Base-by-base conservation (phyloP, 2,329 filamentous ascomycete genomes). In the Dendrostoma leiphaemia region DNA sequence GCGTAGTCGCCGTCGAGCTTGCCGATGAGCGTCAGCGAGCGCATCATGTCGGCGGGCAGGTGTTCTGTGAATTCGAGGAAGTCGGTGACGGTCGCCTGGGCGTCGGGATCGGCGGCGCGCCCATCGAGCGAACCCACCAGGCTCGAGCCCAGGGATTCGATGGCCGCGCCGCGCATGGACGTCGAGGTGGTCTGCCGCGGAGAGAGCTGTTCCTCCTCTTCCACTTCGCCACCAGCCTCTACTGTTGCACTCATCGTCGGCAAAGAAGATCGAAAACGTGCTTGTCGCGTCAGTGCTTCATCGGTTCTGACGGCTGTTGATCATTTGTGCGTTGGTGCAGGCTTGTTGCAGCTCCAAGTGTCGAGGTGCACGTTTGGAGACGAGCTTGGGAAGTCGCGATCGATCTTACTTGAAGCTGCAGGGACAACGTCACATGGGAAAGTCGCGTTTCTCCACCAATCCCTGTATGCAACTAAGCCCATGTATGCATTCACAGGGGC, bases 41-140 rank as follows among this genome's bases (percentile, higher is more conserved):
- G 82, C 58, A 80, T 74, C 63, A 88, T 80, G 64, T 88, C 85
- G 48, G 84, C 82, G 10, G 85, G 84, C 1, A 88, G 78, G 68
- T 88, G 86, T 67, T 89, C 85, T 61, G 83, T 86, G 60, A 84
- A 85, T 65, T 88, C 84, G 66, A 88, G 80, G 65, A 86, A 88
- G 67, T 88, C 84, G 56, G 82, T 86, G 17, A 87, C 80, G n/a
- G 84, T 86, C 6, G 85, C 83, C 62, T 87, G 83, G 24, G 83
- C 83, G 71, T 88, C 85, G 6, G 84, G 84, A 59, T 88, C 84
- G 50, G 78, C 84, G 50, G 78, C 76, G 60, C 80, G 80, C 65
- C 79, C 72, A 54, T 75, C 73, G 58, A 82, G 72, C 2, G 76
- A 68, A 53, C 70, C 70, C 53, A n/a, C n/a, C n/a, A 78, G 69